Base-by-base conservation (phyloP, 768 basidiomycete genomes). In the Collybia nuda region DNA sequence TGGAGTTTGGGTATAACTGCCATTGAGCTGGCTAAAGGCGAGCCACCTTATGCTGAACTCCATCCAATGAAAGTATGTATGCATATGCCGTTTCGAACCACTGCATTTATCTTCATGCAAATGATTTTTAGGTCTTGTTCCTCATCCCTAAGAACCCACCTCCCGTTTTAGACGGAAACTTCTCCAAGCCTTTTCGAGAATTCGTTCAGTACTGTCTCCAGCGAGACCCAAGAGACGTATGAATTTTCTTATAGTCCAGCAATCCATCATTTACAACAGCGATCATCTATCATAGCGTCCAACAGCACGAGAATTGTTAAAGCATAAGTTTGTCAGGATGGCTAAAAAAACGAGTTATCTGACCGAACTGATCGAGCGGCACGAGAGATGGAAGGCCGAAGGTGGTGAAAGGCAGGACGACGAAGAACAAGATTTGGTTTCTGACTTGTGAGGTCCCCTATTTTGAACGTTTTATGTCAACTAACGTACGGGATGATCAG, bases 1-100 rank as follows among this genome's bases (percentile, higher is more conserved):
- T 99, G 97, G 97, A 93, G 90, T 68, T 72, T 99, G 55, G 97
- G 96, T 12, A 96, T 96, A 59, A 99, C 97, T 6, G 91, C 93
- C 24, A 98, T 98, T 57, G 97, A 99, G 67, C 77, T 99, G 59
- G 97, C 97, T 1, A 95, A 89, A 68, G 96, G 96, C 23, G 96
- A 98, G 65, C 97, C 97, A 32, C 97, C 97, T 2, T 98, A 98
- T 62, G 96, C 97, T 1, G 96, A 98, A 59, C 73, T 98, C 38
- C 97, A 99, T 70, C 97, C 97, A 5, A 98, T 99, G 97, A 98
- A 98, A 81, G 96, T 91, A 49, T 41, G 79, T 58, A 21, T 32
- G 14, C 32, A 11, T 35, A 9, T 15, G 17, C 17, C 29, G n/a
- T 18, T 51, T 24, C 21, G 17, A 26, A 6, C 7, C 32, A n/a